These are phyloP conservation scores for Didymella sp. DNA, from an alignment of 2,329 filamentous ascomycete genomes.

Conservation along the genomic window DNA sequence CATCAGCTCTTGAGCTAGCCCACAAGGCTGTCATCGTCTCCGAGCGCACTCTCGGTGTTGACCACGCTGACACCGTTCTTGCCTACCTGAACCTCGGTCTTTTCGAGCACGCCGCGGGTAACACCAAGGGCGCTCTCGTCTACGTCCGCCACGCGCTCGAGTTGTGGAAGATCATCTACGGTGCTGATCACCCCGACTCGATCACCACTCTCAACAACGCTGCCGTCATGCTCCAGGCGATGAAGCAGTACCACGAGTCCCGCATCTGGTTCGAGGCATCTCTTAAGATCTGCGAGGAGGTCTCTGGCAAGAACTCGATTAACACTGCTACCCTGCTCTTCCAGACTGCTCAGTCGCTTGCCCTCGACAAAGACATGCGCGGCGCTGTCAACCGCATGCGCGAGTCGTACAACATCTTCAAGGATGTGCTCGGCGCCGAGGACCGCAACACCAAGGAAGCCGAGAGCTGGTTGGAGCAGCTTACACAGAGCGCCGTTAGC, in stretches of 20 bases:
- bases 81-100: slow-evolving; percentile 95
- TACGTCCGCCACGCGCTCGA: slow-evolving; percentile 93
- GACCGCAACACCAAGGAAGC: slow-evolving; percentile 99
- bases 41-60: slow-evolving; percentile 90
- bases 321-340: slow-evolving; percentile 95
- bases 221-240: slow-evolving; percentile 95
- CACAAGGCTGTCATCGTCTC: slow-evolving; percentile 96
- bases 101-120: slow-evolving; percentile 90
- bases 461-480: slow-evolving; percentile 93
- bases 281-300: slow-evolving; percentile 83
- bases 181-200: slow-evolving; percentile 89
- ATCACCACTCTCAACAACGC: slow-evolving; percentile 99
- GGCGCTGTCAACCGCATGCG: slow-evolving; percentile 91
- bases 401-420: slow-evolving; percentile 96
- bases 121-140: slow-evolving; percentile 83
- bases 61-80: slow-evolving; percentile 90
- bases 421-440: slow-evolving; percentile 80
- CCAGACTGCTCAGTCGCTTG: slow-evolving; percentile 94
- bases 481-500: slow-evolving; percentile 92
- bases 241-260: slow-evolving; percentile 94
- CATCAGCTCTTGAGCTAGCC: slow-evolving; percentile 90
- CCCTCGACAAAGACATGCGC: slow-evolving; percentile 94
- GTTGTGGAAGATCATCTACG: slow-evolving; percentile 97
- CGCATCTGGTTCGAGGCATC: slow-evolving; percentile 97
- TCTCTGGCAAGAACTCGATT: slow-evolving; percentile 88